These are phyloP conservation scores for Amaranthus tricolor DNA, from an alignment of 179 eudicot species.

Conservation along the genomic window DNA sequence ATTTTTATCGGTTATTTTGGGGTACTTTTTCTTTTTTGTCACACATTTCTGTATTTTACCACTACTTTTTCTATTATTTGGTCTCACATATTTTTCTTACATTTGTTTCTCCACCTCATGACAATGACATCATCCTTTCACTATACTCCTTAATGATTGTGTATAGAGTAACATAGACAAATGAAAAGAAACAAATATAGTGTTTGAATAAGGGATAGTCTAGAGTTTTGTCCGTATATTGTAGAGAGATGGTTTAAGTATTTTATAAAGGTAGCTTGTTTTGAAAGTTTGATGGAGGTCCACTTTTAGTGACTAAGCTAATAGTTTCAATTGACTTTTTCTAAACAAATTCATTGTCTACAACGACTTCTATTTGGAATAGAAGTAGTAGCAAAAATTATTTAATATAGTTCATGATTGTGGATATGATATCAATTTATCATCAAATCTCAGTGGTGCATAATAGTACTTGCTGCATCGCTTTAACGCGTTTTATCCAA, in stretches of 20 bases:
- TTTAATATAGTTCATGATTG: neutral
- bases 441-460: too few species aligned
- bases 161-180: too few species aligned
- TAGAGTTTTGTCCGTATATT: neutral
- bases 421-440: neutral
- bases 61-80: too few species aligned
- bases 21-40: too few species aligned
- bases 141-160: neutral
- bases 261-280: neutral
- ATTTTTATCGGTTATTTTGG: too few species aligned
- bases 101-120: neutral
- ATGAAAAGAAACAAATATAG: too few species aligned
- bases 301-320: neutral
- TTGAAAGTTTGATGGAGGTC: neutral
- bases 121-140: neutral
- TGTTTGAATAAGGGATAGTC: neutral
- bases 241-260: neutral
- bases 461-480: neutral
- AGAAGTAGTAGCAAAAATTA: neutral
- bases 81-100: too few species aligned
- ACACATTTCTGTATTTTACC: too few species aligned
- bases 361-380: neutral
- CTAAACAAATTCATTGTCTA: neutral
- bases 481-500: neutral
- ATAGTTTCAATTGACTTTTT: neutral